Base-by-base conservation (phyloP, 495 filamentous ascomycete genomes). In the Clohesyomyces aquaticus region DNA sequence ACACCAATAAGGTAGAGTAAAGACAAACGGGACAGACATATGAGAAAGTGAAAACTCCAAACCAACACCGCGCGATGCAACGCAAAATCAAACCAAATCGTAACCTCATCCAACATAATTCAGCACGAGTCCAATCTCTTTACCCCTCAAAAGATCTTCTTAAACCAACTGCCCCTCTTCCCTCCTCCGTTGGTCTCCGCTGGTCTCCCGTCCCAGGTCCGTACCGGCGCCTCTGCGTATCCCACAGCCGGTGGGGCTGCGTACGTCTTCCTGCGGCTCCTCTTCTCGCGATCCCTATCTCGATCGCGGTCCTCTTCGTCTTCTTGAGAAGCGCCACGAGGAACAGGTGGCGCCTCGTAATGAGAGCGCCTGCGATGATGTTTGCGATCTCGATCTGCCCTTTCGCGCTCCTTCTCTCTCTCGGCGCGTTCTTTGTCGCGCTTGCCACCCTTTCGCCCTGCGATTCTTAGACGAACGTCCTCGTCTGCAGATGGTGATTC, bases 131-230 rank as follows among this genome's bases (percentile, higher is more conserved):
- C 38, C n/a, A 43, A 16, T 23, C 18, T 46, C 22, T 42, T 28
- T 22, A 61, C 12, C 35, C 18, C 9, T 58, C 57, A 28, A 35
- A 61, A 61, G 6, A 71, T 61, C 57, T 71, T 71, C 66, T 71
- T 71, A 35, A 71, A 71, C 69, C 69, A 71, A 51, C 69, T 66
- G 1, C 59, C 58, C 35, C 66, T 58, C 69, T 71, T 66, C 23
- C 66, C 69, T 16, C 60, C 60, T 1, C 61, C 53, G 55, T 25
- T 28, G 14, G 35, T 43, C 0, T 21, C 55, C 4, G 58, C 62
- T 10, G 59, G 61, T 19, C 66, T 19, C 18, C 64, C 69, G 41
- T 69, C 66, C 66, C 66, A 66, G 22, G 63, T 69, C 45, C 66
- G 16, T 3, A 67, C 50, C 19, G 64, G 64, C n/a, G 55, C 21